Base-by-base conservation (phyloP, 1,284 basidiomycete species). In the Gomphus bonarii region DNA sequence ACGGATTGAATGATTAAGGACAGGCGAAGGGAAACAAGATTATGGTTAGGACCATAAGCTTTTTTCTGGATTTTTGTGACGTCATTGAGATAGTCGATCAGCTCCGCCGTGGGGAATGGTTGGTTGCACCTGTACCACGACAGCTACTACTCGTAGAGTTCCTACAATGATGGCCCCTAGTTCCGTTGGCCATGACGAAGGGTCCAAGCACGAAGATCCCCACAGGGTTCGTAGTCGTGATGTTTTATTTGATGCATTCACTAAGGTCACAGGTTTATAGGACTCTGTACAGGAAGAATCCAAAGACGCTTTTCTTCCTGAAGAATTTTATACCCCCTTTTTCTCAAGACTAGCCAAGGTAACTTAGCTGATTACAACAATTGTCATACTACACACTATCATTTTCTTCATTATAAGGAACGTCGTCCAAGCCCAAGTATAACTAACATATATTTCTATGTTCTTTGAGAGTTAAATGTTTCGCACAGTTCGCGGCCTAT, bases 401-500 rank as follows among this genome's bases (percentile, higher is more conserved):
- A 25, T 30, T 4, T 48, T 28, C 16, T n/a, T 31, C 16, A 18
- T 44, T 44, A 3, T 25, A 46, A 48, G 46, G 46, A 48, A 31
- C 46, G 46, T 30, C 46, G 46, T 16, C 46, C 46, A 3, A 48
- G 28, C 25, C 46, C 46, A 30, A 48, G 46, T 48, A 44, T 44
- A 44, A 9, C n/a, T 48, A 30, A n/a, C 46, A 18, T 12, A 11
- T 5, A 48, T 48, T 12, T 48, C 28, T 31, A 48, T 9, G 16
- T n/a, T 48, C 30, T 48, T 48, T 1, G 14, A 6, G 7, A 48
- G 25, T 48, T 48, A 4, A 48, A 48, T n/a, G 31, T 48, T 48
- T 48, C 11, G 30, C 25, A 31, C n/a, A 73, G 79, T 82, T 60
- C 75, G 79, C 49, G 73, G 74, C 1, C 78, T 97, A 33, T 80